Evolutionary conservation across 495 filamentous ascomycete genomes (phyloP).

Genomic region (Aspergillus avenaceus): DNA sequence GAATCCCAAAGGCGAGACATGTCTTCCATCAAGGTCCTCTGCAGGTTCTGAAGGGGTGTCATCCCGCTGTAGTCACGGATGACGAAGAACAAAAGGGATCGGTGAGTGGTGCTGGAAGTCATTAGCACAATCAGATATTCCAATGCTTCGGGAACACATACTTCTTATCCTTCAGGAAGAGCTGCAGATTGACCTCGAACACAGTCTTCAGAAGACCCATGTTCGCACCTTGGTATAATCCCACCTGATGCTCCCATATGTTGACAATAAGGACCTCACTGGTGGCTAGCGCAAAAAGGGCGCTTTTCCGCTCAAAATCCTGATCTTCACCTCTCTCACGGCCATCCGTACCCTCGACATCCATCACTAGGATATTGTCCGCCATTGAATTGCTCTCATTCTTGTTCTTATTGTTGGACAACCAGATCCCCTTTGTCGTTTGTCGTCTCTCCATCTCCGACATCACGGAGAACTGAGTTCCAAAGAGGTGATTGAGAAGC

Average conservation of each 20-base stretch:
- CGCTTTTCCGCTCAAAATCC: slow-evolving; percentile 97
- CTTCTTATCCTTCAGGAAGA: slow-evolving; percentile 93
- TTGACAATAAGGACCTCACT: slow-evolving; percentile 98
- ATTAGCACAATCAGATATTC: slow-evolving; percentile 16
- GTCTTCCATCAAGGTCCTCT: slow-evolving; percentile 86
- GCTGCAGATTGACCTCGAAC: slow-evolving; percentile 95
- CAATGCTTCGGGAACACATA: slow-evolving; percentile 38
- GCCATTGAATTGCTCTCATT: slow-evolving; percentile 63
- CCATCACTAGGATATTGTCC: slow-evolving; percentile 98
- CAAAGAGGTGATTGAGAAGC: slow-evolving; percentile 91
- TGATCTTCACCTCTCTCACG: slow-evolving; percentile 96
- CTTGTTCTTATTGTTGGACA: slow-evolving; percentile 97
- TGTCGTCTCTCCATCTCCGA: slow-evolving; percentile 83
- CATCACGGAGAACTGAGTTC: slow-evolving; percentile 96
- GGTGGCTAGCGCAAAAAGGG: slow-evolving; percentile 92
- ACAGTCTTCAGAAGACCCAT: slow-evolving; percentile 98
- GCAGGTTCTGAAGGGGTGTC: slow-evolving; percentile 83
- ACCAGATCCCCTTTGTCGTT: slow-evolving; percentile 98
- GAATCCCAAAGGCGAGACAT: slow-evolving; percentile 86
- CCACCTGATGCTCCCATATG: slow-evolving; percentile 98
- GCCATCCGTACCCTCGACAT: slow-evolving; percentile 97
- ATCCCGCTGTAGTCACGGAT: slow-evolving; percentile 93
- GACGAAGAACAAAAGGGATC: slow-evolving; percentile 95
- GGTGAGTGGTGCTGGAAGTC: slow-evolving; percentile 67
- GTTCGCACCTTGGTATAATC: slow-evolving; percentile 95